These are phyloP conservation scores for Diplocarpon mali DNA, from an alignment of 2,329 filamentous ascomycete species.

Conservation along the genomic window DNA sequence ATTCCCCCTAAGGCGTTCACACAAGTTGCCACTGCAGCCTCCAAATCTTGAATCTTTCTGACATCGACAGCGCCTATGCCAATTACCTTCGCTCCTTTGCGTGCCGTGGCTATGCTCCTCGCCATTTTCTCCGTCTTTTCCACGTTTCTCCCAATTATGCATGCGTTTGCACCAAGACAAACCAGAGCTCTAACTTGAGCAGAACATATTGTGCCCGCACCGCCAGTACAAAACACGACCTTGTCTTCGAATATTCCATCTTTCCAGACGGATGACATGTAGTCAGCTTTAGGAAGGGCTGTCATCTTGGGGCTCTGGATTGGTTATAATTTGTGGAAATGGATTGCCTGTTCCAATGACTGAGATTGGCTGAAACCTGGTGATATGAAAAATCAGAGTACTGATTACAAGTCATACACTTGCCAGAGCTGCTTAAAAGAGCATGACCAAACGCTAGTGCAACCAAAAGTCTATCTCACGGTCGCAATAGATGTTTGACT, in stretches of 20 bases:
- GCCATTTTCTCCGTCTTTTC: constrained; percentile 79
- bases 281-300: constrained; percentile 54
- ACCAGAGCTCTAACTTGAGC: constrained; percentile 89
- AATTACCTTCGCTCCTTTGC: constrained; percentile 71
- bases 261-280: constrained; percentile 73
- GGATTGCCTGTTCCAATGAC: neutral
- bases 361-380: constrained; percentile 4
- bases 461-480: too few species aligned
- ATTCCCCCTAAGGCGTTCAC: constrained; percentile 75
- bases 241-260: constrained; percentile 82
- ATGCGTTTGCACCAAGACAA: constrained; percentile 82
- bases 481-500: too few species aligned
- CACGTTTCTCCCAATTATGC: constrained; percentile 82
- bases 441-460: too few species aligned
- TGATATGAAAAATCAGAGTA: neutral
- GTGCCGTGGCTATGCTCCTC: constrained; percentile 67
- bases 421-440: neutral
- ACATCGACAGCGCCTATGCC: constrained; percentile 77
- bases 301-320: neutral
- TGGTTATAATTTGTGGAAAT: neutral
- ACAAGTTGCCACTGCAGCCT: constrained; percentile 67
- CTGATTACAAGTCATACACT: neutral
- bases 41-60: constrained; percentile 57
- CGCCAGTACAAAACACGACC: constrained; percentile 90
- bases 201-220: constrained; percentile 81